A percentile compares a stretch with the other conserved stretches of the same genome.
Conservation (phyloP, 2,329 filamentous ascomycete genomes). For the Ophiocordyceps camponoti-leonardi region DNA sequence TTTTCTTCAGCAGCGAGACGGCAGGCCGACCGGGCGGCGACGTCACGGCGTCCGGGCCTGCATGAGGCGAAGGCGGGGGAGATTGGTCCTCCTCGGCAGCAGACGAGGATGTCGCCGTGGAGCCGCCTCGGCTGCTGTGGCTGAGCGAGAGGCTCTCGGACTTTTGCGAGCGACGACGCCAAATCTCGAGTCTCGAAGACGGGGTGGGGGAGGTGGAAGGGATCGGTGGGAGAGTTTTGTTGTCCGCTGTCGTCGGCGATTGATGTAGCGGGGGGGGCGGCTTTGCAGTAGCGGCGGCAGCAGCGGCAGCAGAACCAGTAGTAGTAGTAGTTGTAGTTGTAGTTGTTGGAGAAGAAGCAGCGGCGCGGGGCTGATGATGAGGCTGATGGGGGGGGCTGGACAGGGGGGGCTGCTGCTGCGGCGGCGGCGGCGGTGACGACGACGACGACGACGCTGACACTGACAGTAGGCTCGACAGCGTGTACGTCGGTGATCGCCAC, state of each 20-base stretch:
- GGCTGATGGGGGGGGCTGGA: neutral
- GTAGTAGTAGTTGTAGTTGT: neutral
- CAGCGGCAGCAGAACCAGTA: too few species aligned
- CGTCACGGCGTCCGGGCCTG: neutral
- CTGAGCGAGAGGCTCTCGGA: constrained; percentile 31
- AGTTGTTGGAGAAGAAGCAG: too few species aligned
- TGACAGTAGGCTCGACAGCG: constrained; percentile 36
- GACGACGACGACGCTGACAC: constrained; percentile 17
- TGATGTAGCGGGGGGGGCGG: too few species aligned
- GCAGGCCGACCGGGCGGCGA: neutral
- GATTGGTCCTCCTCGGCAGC: constrained; percentile 4
- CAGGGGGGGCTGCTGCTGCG: too few species aligned
- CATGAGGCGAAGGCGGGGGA: neutral
- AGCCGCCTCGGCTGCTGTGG: constrained; percentile 25
- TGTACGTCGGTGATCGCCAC: constrained; percentile 24
- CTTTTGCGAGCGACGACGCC: constrained; percentile 34
- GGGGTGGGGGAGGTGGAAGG: too few species aligned
- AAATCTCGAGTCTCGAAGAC: constrained; percentile 19
- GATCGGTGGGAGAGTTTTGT: neutral
- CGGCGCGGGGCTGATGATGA: neutral
- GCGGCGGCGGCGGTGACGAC: too few species aligned
- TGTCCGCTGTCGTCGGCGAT: neutral
- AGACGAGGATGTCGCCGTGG: constrained; percentile 17
- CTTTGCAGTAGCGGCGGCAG: too few species aligned
- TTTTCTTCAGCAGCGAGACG: constrained; percentile 7